Base-by-base conservation (phyloP, 176 grass and related monocot species). In the Bothriochloa decipiens region DNA sequence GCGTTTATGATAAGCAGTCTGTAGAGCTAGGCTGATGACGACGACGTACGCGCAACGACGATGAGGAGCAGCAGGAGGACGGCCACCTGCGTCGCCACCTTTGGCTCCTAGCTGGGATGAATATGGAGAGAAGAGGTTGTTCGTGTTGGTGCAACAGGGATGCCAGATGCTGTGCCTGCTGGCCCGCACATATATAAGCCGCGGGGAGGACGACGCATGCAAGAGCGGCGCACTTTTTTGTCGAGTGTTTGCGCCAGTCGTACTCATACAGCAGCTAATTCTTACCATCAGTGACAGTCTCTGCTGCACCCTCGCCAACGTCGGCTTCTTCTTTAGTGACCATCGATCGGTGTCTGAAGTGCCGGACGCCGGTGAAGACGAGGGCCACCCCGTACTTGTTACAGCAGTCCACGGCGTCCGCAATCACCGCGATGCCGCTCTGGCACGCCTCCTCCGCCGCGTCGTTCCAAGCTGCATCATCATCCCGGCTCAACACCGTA, bases 361-460 rank as follows among this genome's bases (percentile, higher is more conserved):
- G 95, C 67, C 95, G 91, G 70, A 98, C 85, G 49, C 88, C 83
- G 17, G 95, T 95, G 87, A 98, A 95, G 47, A 98, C 27, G 61
- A 98, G 92, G 33, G 95, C 87, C 64, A 98, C 87, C 10, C 91
- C 95, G 61, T 98, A 95, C 75, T 93, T 98, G 78, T 98, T 86
- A 72, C 95, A 98, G 82, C 95, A 98, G 8, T 93, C 91, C 4
- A 95, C 85, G 15, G 95, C 95, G 67, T 98, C 82, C 2, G 91
- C 89, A 29, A 98, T 93, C 55, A 92, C 87, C 0, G 68, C 78
- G 35, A 98, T 43, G 17, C 96, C 91, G 0, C 90, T 87, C 77
- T 87, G 61, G 80, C 96, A 98, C 74, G 96, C 93, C 83, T 93
- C 96, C 75, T 98, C 93, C n/a, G 95, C 93, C 0, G 96, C 96